These are phyloP conservation scores for Colletotrichum eleusines DNA, from an alignment of 2,329 filamentous ascomycete genomes.

Conservation along the genomic window DNA sequence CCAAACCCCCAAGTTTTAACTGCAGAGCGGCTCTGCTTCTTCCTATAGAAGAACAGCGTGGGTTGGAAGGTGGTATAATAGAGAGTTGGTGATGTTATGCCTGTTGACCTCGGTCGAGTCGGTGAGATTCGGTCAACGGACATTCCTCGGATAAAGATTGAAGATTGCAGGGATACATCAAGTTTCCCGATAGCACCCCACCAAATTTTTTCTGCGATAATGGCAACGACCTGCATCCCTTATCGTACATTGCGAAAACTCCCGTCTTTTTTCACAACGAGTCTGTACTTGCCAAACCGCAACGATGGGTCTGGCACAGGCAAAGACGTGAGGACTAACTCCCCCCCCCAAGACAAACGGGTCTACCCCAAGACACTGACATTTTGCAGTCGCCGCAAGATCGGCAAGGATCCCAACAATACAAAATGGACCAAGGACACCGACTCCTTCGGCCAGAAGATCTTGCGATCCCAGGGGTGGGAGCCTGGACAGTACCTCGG, in stretches of 20 bases:
- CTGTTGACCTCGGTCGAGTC: background rate
- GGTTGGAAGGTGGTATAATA: background rate
- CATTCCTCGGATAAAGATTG: constrained; percentile 13
- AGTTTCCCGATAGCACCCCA: constrained; percentile 31
- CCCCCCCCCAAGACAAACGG: background rate
- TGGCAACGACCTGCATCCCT: constrained; percentile 20
- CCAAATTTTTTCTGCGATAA: constrained; percentile 42
- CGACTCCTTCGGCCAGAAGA: constrained; percentile 87
- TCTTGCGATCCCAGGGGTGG: constrained; percentile 92
- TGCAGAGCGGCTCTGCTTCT: background rate
- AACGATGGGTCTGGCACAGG: constrained; percentile 42
- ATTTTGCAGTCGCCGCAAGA: constrained; percentile 66
- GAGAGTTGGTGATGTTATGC: background rate
- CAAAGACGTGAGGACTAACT: constrained; percentile 29
- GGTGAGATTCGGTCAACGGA: constrained; percentile 17
- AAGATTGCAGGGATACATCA: constrained; percentile 26
- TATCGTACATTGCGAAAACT: constrained; percentile 36
- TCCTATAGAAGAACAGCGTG: background rate
- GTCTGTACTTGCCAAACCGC: constrained; percentile 28
- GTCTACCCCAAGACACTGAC: background rate
- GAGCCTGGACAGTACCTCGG: constrained; percentile 86
- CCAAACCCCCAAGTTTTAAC: fast-evolving
- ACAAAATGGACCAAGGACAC: constrained; percentile 90
- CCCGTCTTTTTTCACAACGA: constrained; percentile 23
- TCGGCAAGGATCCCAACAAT: constrained; percentile 94